Conservation (phyloP, 2,329 filamentous ascomycete genomes). For the Hypocreales sp. region DNA sequence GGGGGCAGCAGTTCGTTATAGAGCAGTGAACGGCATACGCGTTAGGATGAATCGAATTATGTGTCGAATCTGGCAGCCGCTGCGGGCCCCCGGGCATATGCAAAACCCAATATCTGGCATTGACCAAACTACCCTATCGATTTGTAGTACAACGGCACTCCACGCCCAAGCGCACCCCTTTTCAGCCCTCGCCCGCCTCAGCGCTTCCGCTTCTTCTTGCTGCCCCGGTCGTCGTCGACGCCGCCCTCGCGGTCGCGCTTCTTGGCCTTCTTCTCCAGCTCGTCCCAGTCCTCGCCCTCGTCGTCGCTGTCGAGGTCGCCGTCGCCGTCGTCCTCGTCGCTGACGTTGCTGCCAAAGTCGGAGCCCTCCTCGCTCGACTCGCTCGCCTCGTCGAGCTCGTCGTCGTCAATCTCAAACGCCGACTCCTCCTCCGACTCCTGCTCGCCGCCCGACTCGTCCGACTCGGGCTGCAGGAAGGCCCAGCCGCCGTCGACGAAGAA, state of each 20-base stretch:
- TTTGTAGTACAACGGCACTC: too few species aligned
- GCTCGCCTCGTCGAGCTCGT: slow-evolving; percentile 69
- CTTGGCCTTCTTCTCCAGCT: slow-evolving; percentile 79
- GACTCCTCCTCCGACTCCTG: slow-evolving; percentile 80
- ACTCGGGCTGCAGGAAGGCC: slow-evolving; percentile 80
- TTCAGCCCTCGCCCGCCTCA: too few species aligned
- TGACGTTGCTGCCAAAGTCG: slow-evolving; percentile 84
- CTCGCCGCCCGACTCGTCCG: slow-evolving; percentile 64
- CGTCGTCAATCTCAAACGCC: slow-evolving; percentile 81
- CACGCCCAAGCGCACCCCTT: too few species aligned
- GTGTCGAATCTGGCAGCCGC: too few species aligned
- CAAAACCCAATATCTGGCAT: too few species aligned
- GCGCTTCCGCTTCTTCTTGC: slow-evolving; percentile 43
- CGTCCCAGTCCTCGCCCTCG: slow-evolving; percentile 85
- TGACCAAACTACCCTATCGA: too few species aligned
- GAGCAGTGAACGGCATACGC: too few species aligned
- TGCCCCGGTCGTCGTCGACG: slow-evolving; percentile 44
- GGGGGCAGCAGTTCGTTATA: too few species aligned
- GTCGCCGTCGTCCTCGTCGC: slow-evolving; percentile 54
- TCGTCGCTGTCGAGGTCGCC: slow-evolving; percentile 54
- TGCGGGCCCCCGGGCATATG: too few species aligned
- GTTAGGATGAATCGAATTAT: too few species aligned
- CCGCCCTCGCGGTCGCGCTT: slow-evolving; percentile 58
- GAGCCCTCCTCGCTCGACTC: slow-evolving; percentile 70
- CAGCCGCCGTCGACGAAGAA: slow-evolving; percentile 95